These are phyloP conservation scores for Ampelocalamus luodianensis DNA, from an alignment of 176 grass and related monocot species.

Conservation along the genomic window DNA sequence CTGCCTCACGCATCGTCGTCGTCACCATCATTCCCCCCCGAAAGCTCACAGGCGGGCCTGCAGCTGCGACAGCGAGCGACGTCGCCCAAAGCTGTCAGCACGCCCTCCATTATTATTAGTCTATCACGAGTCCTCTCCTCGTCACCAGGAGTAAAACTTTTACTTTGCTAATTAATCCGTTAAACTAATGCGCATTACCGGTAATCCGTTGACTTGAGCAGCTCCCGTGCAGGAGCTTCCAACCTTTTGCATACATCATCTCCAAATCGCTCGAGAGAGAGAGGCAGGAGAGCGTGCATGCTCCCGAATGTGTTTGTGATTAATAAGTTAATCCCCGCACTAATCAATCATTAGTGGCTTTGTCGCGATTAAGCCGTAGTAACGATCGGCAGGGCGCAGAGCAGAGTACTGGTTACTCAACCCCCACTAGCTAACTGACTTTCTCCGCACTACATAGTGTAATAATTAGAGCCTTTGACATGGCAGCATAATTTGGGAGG, in stretches of 20 bases:
- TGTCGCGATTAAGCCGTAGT: not conserved
- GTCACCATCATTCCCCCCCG: slow-evolving; percentile 4
- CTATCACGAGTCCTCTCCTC: not conserved
- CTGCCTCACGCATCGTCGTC: slow-evolving; percentile 6
- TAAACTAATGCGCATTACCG: slow-evolving; percentile 21
- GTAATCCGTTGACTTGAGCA: not conserved
- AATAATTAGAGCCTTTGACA: slow-evolving; percentile 51
- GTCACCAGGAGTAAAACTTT: not conserved
- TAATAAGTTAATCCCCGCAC: not conserved
- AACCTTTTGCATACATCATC: not conserved
- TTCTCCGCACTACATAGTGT: slow-evolving; percentile 38
- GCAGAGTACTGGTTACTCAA: slow-evolving; percentile 35
- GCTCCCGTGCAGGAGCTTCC: not conserved
- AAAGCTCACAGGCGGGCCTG: slow-evolving; percentile 25
- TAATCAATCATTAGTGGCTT: not conserved
- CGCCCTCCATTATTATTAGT: slow-evolving; percentile 41
- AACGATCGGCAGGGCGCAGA: not conserved
- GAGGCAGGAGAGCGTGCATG: not conserved
- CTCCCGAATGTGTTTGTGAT: not conserved
- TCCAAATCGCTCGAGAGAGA: not conserved
- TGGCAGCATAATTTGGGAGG: slow-evolving; percentile 28
- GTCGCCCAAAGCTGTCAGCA: slow-evolving; percentile 29
- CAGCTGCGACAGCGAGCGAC: slow-evolving; percentile 28
- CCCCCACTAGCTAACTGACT: slow-evolving; percentile 41
- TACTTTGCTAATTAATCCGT: not conserved